Evolutionary conservation across 2,329 filamentous ascomycete species (phyloP), one percentile per base, ranked within the genome.

Genomic region (Alternaria ethzedia): DNA sequence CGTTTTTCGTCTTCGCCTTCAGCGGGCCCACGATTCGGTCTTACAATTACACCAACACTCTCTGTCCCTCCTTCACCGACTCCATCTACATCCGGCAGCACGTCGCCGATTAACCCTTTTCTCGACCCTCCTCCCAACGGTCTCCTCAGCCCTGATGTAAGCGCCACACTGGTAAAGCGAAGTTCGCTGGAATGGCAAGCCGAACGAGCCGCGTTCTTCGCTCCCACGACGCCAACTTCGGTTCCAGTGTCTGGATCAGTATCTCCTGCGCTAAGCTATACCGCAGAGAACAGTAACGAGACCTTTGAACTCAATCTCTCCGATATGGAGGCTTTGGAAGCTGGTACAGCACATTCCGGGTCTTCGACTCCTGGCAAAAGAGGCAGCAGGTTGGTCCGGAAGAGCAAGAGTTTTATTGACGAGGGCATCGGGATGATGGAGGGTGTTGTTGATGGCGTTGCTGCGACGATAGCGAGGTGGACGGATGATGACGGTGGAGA

Each of bases 401-500:
- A 30, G n/a, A 36, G 54, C 6, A 20, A 47, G 41, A 23, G 43
- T n/a, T 47, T 28, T 47, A 7, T 58, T 8, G 41, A 52, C 6
- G 11, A 54, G 13, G 47, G 54, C 10, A 7, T 62, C 3, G 47
- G 10, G 15, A 23, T 30, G 28, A 20, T 62, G 28, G 59, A 62
- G 13, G 55, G 23, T 7, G 59, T 25, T 26, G 55, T 62, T 8
- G 55, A 47, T 44, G 41, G 23, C 4, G 15, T 41, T 41, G 49
- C 51, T 7, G 49, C 43, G n/a, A 28, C n/a, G 9, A 25, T 62
- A 12, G 49, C 26, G 28, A 36, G 55, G 23, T 59, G 59, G 47
- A 62, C 55, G 17, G 55, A 62, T 17, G 55, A 49, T 32, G 41
- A 54, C 13, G 54, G 47, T 9, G 54, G 54, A 7, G 46, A 59